Evolutionary conservation across 768 basidiomycete genomes (phyloP), one percentile per base, ranked within the genome.

Genomic region (Coprinopsis marcescibilis): DNA sequence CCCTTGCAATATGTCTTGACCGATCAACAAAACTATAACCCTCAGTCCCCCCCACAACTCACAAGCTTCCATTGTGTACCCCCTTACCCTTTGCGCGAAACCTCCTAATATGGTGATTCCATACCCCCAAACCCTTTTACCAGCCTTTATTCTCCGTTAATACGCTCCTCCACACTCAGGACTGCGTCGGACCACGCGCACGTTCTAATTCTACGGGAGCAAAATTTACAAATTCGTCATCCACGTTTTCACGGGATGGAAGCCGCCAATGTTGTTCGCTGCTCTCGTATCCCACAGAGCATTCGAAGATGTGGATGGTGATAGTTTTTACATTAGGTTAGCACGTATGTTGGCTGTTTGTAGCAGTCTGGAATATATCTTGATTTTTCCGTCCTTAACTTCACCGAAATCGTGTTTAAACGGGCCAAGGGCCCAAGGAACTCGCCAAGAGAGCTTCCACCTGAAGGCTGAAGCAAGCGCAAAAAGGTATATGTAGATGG

Each of bases 151-250:
- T 20, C 35, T 39, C 43, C 11, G 40, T 35, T n/a, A n/a, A n/a
- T n/a, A 12, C 61, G 92, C 91, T 95, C 89, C 77, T 77, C 78
- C 78, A 94, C 92, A 95, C 92, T 94, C 92, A 94, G 92, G 84
- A 77, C 81, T 79, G 77, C 84, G 84, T 81, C 71, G 36, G 52
- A 55, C 66, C 63, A 91, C 83, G 81, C 85, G 86, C 70, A 70
- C 77, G 82, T 83, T 80, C 89, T 92, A 85, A 94, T 95, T 95
- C 94, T 89, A 90, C 65, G 81, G 76, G 85, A 94, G 90, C 91
- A 69, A 94, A 60, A 90, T 12, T 24, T 23, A 49, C 21, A 43
- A 39, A 54, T 51, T 52, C 53, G 60, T 50, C 38, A 44, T 51
- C 52, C 52, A 48, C 52, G 49, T 45, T 52, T 45, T 36, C 49